Base-by-base conservation (phyloP, 306 rosid genomes). In the Albizia julibrissin region DNA sequence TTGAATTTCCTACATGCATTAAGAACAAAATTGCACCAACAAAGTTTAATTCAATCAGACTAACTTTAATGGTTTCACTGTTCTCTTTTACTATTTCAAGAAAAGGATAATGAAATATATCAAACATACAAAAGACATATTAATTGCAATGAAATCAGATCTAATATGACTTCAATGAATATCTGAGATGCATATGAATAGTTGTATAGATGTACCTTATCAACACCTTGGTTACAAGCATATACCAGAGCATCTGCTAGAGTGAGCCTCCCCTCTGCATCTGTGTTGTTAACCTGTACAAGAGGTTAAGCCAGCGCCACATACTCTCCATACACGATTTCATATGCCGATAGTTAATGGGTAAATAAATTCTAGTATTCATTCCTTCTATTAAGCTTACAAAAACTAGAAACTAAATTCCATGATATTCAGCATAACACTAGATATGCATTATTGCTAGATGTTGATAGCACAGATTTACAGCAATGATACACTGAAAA, bases 181-280 rank as follows among this genome's bases (percentile, higher is more conserved):
- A 49, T 26, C 14, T 71, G 50, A 71, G 79, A 81, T 33, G 74
- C 24, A 82, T 39, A 81, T 78, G 78, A 81, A 77, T 46, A 42
- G 84, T 18, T 27, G 42, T 34, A 79, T 6, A 42, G 58, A 24
- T 6, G 58, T 46, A 96, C 99, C 98, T 96, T 96, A 33, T 93
- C 94, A 90, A 90, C 98, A 81, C 97, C 99, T 89, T 93, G 99
- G 87, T 96, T 93, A 86, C 97, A 93, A 74, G 99, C 91, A 88
- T 96, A 96, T 40, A 93, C 90, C 87, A 96, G 87, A 50, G 99
- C 97, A 80, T 96, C 99, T 74, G 99, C 99, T 71, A 96, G 89
- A 65, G 99, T 96, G 83, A 96, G 97, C 83, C 98, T 93, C 75
- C 99, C 99, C 88, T 96, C 99, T 76, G 99, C 99, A 89, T 96